These are phyloP conservation scores for Penicillium sp. DNA, from an alignment of 2,329 filamentous ascomycete species.

Conservation along the genomic window DNA sequence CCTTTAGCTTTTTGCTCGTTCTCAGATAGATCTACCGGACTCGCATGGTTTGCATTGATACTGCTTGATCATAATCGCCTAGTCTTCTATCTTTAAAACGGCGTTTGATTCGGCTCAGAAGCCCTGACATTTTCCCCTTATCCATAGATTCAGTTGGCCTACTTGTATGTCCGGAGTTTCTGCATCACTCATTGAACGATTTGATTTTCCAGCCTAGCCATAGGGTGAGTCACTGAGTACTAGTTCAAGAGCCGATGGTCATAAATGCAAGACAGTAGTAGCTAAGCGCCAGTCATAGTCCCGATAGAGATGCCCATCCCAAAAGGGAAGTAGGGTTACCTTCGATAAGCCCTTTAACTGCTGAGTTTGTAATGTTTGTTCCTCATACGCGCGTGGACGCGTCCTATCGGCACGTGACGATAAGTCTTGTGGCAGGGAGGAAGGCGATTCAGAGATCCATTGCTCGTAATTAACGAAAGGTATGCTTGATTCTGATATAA, in stretches of 20 bases:
- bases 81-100: no score
- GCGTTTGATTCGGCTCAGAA: no score
- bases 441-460: background rate
- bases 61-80: no score
- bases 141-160: no score
- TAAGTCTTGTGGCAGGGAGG: background rate
- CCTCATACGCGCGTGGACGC: background rate
- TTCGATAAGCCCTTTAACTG: background rate
- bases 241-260: background rate
- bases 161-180: background rate
- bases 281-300: background rate
- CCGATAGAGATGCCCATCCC: background rate
- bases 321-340: background rate
- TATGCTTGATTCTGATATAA: background rate
- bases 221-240: background rate
- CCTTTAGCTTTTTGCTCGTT: no score
- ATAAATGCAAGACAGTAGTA: background rate
- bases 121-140: no score
- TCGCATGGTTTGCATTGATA: no score
- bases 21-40: no score
- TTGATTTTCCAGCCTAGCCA: background rate
- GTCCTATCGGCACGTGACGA: conserved; percentile 6
- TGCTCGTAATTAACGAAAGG: background rate
- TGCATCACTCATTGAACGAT: background rate
- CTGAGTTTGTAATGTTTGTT: background rate